phyloP scores from a whole-genome alignment of 2,329 filamentous ascomycete species.

The Arthrobotrys entomopaga region DNA sequence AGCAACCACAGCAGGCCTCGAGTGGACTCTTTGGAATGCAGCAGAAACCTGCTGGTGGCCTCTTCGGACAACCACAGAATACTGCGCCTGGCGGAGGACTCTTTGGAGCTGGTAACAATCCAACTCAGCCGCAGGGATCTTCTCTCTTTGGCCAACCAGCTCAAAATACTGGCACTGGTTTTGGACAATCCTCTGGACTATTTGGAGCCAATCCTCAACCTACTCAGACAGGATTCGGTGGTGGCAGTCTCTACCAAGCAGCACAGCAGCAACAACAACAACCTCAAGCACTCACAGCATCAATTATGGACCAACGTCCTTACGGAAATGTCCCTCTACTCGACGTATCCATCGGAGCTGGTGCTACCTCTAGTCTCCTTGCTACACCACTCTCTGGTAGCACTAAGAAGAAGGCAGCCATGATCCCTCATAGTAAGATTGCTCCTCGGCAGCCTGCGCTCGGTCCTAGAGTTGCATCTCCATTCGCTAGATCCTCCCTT shows the following conservation, averaged over 20 bases:
- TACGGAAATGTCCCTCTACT: conserved; percentile 92
- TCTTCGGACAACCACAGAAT: conserved; percentile 64
- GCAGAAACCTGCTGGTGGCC: conserved; percentile 60
- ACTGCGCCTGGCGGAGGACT: conserved; percentile 64
- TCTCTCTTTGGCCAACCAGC: conserved; percentile 69
- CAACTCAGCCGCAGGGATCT: conserved; percentile 60
- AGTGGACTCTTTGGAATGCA: conserved; percentile 65
- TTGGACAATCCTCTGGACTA: conserved; percentile 41
- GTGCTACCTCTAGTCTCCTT: conserved; percentile 79
- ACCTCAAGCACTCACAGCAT: conserved; percentile 76
- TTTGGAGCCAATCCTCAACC: conserved; percentile 41
- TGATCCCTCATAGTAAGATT: conserved; percentile 59
- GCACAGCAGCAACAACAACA: conserved; percentile 66
- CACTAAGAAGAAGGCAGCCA: conserved; percentile 72
- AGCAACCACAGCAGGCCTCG: conserved; percentile 62
- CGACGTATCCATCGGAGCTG: conserved; percentile 73
- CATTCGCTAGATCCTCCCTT: conserved; percentile 57
- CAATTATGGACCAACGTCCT: conserved; percentile 82
- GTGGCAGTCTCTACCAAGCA: conserved; percentile 65
- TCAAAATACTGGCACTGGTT: conserved; percentile 32
- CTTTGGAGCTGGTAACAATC: conserved; percentile 65
- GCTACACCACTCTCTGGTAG: conserved; percentile 85
- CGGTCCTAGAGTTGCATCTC: conserved; percentile 57
- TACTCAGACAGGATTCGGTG: conserved; percentile 52
- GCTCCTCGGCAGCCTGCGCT: conserved; percentile 58